Base-by-base conservation (phyloP, 2,329 filamentous ascomycete genomes). In the Cryphonectria carpinicola region DNA sequence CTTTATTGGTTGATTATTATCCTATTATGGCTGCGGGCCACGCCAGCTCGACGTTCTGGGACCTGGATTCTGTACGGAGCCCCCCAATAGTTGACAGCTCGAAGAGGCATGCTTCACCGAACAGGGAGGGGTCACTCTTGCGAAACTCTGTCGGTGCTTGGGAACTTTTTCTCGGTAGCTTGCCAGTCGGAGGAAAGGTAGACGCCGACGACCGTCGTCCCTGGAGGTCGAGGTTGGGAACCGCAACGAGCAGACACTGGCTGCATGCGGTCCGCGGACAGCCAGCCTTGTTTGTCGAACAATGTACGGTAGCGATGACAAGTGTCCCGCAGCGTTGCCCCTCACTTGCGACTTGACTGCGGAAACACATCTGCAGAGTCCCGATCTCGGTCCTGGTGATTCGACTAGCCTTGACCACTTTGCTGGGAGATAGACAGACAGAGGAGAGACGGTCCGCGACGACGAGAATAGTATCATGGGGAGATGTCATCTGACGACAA, bases 141-240 rank as follows among this genome's bases (percentile, higher is more conserved):
- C 39, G 25, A 25, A 58, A 52, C 28, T 63, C 43, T 43, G 11
- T 68, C 28, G 58, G 56, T 35, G 41, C 25, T 63, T 22, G 58
- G 41, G 43, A 43, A 37, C 28, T 63, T 41, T 49, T 52, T 39
- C 63, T 68, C 66, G 66, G 66, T 17, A 37, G 66, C 14, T 63
- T 41, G 43, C 58, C 66, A 3, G 58, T 54, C 56, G 32, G 49
- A n/a, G 22, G 41, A 25, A 11, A 46, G 32, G 43, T 25, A 25
- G 58, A 13, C 41, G 43, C 37, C 19, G 66, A 39, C 41, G 58
- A 35, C 56, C 41, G 58, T 19, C 32, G 28, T 62, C 7, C 28
- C 28, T 63, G 25, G 22, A 54, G n/a, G 41, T 37, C 5, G 28
- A 43, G 28, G 25, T 39, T n/a, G 19, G 58, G 28, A n/a, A n/a